Evolutionary conservation across 495 filamentous ascomycete genomes (phyloP), one percentile per base, ranked within the genome.

Genomic region (Penicillium antarcticum): DNA sequence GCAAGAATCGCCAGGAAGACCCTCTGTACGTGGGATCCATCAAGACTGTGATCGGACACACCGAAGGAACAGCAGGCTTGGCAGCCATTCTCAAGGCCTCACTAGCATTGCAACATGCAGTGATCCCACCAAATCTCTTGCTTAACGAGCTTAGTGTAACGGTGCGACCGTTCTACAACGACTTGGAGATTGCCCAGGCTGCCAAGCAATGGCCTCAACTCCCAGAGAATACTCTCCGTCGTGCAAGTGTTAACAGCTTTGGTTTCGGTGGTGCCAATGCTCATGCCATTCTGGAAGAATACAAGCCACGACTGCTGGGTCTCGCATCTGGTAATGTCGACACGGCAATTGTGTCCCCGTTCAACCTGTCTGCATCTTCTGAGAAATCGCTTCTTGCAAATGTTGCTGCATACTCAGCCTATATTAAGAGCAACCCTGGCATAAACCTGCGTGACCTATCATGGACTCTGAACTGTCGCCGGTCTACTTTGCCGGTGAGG

Each of bases 251-350:
- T 4, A 69, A 69, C 35, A 56, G 52, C 5, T 87, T 85, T 50
- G 84, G 85, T 0, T 87, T 83, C 60, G 85, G 85, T 18, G 84
- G 85, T 29, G 74, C 78, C 13, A 87, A 87, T 52, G 75, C 79
- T 0, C 84, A 87, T 52, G 81, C 72, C 12, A 85, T 88, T 34
- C 11, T 87, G 10, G 82, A 87, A 51, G 52, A 43, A 12, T 66
- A 52, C 12, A 48, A 55, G 6, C 13, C n/a, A 1, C 2, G 16
- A 2, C 1, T 10, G 2, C 9, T 45, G 5, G 10, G 12, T 0
- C 12, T 31, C 8, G 5, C n/a, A 11, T 2, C 24, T 7, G 21
- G 7, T 1, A 12, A 16, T 7, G 45, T 12, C 4, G 17, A 21
- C 3, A 9, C 19, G 5, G 8, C 13, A 23, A 4, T 33, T 4